Conservation (phyloP, 140 eudicot genomes). For the Stevia rebaudiana region DNA sequence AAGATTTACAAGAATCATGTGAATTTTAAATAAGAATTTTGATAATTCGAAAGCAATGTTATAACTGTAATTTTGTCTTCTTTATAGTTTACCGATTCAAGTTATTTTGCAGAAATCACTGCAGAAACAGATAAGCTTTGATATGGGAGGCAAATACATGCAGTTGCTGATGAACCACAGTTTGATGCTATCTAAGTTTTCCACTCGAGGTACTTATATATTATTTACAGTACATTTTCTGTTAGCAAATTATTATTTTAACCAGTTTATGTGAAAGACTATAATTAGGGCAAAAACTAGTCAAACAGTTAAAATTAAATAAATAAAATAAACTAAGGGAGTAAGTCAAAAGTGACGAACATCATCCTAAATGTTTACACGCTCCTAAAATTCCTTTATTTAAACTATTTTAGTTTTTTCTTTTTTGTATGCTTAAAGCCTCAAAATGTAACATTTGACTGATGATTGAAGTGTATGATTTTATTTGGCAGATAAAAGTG, state of each 20-base stretch:
- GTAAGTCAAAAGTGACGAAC: not conserved
- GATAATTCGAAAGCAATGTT: not conserved
- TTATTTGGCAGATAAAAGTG: conserved; percentile 46
- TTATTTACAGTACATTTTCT: not conserved
- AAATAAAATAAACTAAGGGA: not conserved
- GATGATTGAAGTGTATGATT: not conserved
- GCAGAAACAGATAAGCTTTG: conserved; percentile 65
- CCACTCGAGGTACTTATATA: conserved; percentile 47
- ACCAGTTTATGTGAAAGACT: not conserved
- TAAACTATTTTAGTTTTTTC: not conserved
- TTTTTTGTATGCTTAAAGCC: not conserved
- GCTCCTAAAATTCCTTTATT: not conserved
- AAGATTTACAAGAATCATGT: not conserved
- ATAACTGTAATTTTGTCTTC: not conserved
- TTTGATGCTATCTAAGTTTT: conserved; percentile 50
- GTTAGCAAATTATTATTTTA: not conserved
- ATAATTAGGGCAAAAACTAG: not conserved
- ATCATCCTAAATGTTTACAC: not conserved
- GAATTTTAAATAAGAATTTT: not conserved
- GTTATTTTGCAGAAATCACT: conserved; percentile 42
- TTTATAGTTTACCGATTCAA: not conserved
- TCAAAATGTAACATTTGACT: not conserved
- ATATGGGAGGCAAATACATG: conserved; percentile 63
- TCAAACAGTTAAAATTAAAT: not conserved
- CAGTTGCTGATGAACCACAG: conserved; percentile 59